These are phyloP conservation scores for Plasmodium yoelii DNA, from an alignment of 169 alveolate genomes.

Conservation along the genomic window DNA sequence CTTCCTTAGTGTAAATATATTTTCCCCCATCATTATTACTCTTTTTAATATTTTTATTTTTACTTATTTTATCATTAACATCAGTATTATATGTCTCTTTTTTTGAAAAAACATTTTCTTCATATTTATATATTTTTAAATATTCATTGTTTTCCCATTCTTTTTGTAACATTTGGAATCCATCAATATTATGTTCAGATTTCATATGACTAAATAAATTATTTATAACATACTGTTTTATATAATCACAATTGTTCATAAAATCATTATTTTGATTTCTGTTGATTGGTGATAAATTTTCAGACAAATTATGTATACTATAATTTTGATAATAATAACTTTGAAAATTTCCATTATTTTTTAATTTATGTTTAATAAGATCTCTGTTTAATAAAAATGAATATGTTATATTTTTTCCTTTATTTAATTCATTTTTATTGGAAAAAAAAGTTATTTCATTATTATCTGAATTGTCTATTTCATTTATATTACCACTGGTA, in stretches of 20 bases:
- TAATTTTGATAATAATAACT: conserved; percentile 38
- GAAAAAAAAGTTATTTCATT: background rate
- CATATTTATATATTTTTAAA: conserved; percentile 34
- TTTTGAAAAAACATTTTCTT: conserved; percentile 9
- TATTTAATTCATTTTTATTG: background rate
- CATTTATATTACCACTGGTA: too few species aligned
- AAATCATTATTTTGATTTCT: conserved; percentile 12
- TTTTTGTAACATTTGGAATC: conserved; percentile 8
- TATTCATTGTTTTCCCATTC: conserved; percentile 56
- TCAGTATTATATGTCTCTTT: background rate
- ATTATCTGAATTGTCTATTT: too few species aligned
- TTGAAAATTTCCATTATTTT: conserved; percentile 2
- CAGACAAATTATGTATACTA: conserved; percentile 11
- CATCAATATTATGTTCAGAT: conserved; percentile 24
- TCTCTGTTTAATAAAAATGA: conserved; percentile 1
- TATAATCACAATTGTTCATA: conserved; percentile 16
- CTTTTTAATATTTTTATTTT: background rate
- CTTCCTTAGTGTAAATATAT: background rate
- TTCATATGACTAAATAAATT: conserved; percentile 32
- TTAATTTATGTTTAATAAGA: conserved; percentile 16
- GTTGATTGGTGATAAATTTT: conserved; percentile 56
- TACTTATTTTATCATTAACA: background rate
- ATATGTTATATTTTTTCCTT: too few species aligned
- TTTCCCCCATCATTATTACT: too few species aligned
- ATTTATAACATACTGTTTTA: conserved; percentile 37